Evolutionary conservation across 768 basidiomycete genomes (phyloP).

Genomic region (Ramaria sp.): DNA sequence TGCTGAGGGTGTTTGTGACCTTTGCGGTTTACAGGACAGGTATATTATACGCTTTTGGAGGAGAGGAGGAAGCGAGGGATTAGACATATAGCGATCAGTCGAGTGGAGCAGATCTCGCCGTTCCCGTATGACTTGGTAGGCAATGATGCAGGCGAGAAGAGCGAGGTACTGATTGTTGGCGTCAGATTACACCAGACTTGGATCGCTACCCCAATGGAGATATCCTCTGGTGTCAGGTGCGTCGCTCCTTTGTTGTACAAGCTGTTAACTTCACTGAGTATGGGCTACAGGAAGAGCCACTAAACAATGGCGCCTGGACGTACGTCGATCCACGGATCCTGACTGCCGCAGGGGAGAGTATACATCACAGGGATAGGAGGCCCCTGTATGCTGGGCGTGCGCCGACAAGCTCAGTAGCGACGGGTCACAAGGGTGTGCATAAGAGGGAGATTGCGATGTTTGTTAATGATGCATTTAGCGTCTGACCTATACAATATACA

Average conservation of each 20-base stretch:
- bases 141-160: neutral
- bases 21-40: slow-evolving; percentile 53
- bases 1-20: slow-evolving; percentile 3
- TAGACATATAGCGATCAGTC: slow-evolving; percentile 88
- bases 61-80: slow-evolving; percentile 88
- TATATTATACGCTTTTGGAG: slow-evolving; percentile 81
- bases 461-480: slow-evolving; percentile 27
- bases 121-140: slow-evolving; percentile 92
- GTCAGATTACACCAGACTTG: slow-evolving; percentile 79
- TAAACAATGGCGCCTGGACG: slow-evolving; percentile 97
- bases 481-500: neutral
- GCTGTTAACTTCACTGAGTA: neutral
- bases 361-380: slow-evolving; percentile 86
- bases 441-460: slow-evolving; percentile 86
- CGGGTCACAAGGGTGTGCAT: slow-evolving; percentile 81
- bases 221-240: slow-evolving; percentile 82
- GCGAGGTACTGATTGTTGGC: slow-evolving; percentile 7
- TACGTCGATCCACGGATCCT: slow-evolving; percentile 90
- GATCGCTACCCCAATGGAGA: slow-evolving; percentile 96
- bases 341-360: slow-evolving; percentile 85
- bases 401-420: slow-evolving; percentile 87
- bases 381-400: slow-evolving; percentile 87
- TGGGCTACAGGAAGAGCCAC: slow-evolving; percentile 65
- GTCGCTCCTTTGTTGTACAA: slow-evolving; percentile 3
- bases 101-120: slow-evolving; percentile 91